Base-by-base conservation (phyloP, 179 eudicot genomes). In the Pouteria campechiana region DNA sequence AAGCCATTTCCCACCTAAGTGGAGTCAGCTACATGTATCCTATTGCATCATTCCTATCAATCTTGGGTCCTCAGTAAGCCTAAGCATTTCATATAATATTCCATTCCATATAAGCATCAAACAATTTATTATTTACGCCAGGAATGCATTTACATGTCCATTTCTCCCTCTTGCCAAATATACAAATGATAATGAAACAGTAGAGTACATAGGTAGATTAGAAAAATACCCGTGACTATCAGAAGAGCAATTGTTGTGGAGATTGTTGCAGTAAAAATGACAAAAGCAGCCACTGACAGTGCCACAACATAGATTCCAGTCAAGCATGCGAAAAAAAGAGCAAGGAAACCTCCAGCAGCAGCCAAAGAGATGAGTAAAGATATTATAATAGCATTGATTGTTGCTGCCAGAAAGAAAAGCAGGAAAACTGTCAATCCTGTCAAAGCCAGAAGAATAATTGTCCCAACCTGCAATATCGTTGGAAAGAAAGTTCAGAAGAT, bases 311-410 rank as follows among this genome's bases (percentile, higher is more conserved):
- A 84, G 20, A 81, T 66, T 41, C 69, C 80, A 4, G 85, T 75
- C 19, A 78, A 41, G 57, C 65, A 88, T 35, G 85, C 65, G 59
- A 88, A 88, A 85, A 88, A 88, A 55, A 88, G 44, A 49, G 93
- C 95, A 82, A 88, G 65, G 69, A 76, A 73, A 44, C 95, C 95
- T 40, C 97, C 93, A 32, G 75, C 89, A 21, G 93, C 89, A 7
- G 81, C 97, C 58, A 88, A 48, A 32, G 93, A 81, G 64, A 81
- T 16, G 20, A 88, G 72, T 46, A 85, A 78, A 17, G 95, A 88
- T 37, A 89, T 53, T 35, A 89, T 54, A 25, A 89, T 56, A 30
- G 93, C 89, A 68, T 78, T 89, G 49, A 72, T 27, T 32, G 83
- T 85, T 52, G 97, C 95, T 6, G 81, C 88, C 33, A 72, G 50